These are phyloP conservation scores for Cryptococcus floricola DNA, from an alignment of 1,284 basidiomycete species.

Conservation along the genomic window DNA sequence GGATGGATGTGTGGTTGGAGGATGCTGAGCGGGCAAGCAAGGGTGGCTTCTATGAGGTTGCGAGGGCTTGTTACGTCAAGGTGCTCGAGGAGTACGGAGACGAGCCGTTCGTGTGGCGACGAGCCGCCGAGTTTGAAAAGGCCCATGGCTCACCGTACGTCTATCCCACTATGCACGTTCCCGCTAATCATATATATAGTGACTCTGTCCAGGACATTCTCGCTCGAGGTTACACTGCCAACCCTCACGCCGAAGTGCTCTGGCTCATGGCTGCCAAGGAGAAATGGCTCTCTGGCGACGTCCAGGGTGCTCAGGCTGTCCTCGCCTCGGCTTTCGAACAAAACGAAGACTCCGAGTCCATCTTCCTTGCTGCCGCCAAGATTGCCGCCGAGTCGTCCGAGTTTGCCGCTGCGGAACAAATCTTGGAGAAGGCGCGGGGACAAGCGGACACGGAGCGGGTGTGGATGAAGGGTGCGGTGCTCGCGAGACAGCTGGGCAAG, in stretches of 20 bases:
- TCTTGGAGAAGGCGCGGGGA: constrained; percentile 80
- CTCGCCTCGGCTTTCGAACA: constrained; percentile 87
- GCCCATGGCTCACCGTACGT: constrained; percentile 70
- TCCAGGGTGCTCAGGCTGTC: constrained; percentile 78
- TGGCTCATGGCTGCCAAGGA: constrained; percentile 98
- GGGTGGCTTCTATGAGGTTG: constrained; percentile 72
- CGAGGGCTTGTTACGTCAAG: constrained; percentile 82
- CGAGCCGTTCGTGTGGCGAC: constrained; percentile 74
- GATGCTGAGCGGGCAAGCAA: constrained; percentile 81
- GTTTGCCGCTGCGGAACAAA: constrained; percentile 73
- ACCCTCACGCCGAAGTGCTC: constrained; percentile 88
- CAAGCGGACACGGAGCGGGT: constrained; percentile 89
- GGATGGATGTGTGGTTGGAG: constrained; percentile 81
- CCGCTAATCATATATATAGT: constrained; percentile 44
- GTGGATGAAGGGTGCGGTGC: constrained; percentile 97
- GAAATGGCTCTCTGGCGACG: constrained; percentile 83
- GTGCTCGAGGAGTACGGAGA: constrained; percentile 89
- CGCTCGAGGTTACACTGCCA: constrained; percentile 75
- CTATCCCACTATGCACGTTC: background rate
- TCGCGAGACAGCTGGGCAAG: constrained; percentile 83
- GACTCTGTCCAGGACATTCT: constrained; percentile 80
- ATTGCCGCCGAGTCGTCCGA: constrained; percentile 92
- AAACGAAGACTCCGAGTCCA: constrained; percentile 93
- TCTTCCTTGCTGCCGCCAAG: constrained; percentile 96
- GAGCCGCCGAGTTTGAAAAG: constrained; percentile 89